Percentiles rank a stretch among this genome's conserved stretches.
Evolutionary conservation across 2,329 filamentous ascomycete species (phyloP).

Genomic region (Periconia digitata): DNA sequence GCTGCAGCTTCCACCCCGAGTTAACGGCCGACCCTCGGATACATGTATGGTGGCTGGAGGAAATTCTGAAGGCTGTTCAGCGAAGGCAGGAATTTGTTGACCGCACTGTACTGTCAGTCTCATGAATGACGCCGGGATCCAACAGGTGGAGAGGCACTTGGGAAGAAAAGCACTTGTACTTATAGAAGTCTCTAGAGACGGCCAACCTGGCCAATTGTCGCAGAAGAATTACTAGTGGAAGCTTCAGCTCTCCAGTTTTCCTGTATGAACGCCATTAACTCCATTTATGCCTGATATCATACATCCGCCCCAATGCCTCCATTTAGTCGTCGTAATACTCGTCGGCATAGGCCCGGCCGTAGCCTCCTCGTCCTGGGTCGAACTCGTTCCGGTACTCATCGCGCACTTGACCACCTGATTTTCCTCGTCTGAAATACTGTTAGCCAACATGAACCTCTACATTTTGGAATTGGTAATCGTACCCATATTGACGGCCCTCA

Average conservation of each 20-base stretch:
- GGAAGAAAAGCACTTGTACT: background rate
- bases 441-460: slow-evolving; percentile 3
- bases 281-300: slow-evolving; percentile 13
- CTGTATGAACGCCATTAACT: slow-evolving; percentile 10
- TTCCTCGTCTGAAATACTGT: slow-evolving; percentile 63
- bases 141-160: background rate
- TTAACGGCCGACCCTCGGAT: slow-evolving; percentile 85
- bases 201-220: slow-evolving; percentile 1
- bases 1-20: slow-evolving; percentile 95
- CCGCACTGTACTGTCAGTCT: slow-evolving; percentile 20
- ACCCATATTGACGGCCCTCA: slow-evolving; percentile 92
- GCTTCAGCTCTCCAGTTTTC: background rate
- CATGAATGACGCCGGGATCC: background rate
- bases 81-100: slow-evolving; percentile 33
- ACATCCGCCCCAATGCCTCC: background rate
- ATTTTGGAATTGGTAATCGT: slow-evolving; percentile 30
- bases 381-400: slow-evolving; percentile 98
- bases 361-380: slow-evolving; percentile 89
- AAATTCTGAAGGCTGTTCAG: slow-evolving; percentile 55
- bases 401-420: slow-evolving; percentile 93
- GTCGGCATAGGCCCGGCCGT: slow-evolving; percentile 66
- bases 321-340: slow-evolving; percentile 35
- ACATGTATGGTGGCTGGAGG: slow-evolving; percentile 88
- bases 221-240: background rate
- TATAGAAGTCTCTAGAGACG: background rate